A percentile compares a stretch with the other conserved stretches of the same genome.
Conservation (phyloP, 2,329 filamentous ascomycete genomes). For the Fusarium ambrosium region DNA sequence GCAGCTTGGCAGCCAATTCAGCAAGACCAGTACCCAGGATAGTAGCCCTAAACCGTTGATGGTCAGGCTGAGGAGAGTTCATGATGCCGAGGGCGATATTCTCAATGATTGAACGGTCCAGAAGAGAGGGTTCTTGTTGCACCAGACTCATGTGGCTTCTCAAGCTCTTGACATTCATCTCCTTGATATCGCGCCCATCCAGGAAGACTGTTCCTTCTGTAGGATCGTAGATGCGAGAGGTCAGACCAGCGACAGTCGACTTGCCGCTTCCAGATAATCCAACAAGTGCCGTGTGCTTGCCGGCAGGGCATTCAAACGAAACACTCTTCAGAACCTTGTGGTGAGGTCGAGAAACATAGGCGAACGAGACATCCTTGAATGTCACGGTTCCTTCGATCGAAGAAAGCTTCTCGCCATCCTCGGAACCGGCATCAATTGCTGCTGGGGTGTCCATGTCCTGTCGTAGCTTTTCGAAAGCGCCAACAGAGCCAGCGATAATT, state of each 20-base stretch:
- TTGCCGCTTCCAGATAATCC: slow-evolving; percentile 71
- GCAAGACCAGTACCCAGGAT: slow-evolving; percentile 65
- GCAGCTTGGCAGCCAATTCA: slow-evolving; percentile 65
- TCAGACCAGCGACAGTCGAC: slow-evolving; percentile 67
- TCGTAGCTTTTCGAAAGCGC: slow-evolving; percentile 69
- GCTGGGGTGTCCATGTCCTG: slow-evolving; percentile 68
- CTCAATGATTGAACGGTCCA: slow-evolving; percentile 62
- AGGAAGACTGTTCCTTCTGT: slow-evolving; percentile 61
- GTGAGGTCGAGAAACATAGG: slow-evolving; percentile 60
- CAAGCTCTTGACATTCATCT: slow-evolving; percentile 61
- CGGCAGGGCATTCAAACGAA: slow-evolving; percentile 62
- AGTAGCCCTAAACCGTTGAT: slow-evolving; percentile 57
- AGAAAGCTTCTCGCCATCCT: slow-evolving; percentile 57
- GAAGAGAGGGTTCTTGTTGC: slow-evolving; percentile 60
- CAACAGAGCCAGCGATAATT: slow-evolving; percentile 69
- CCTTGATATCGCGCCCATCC: slow-evolving; percentile 62
- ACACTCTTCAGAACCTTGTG: slow-evolving; percentile 59
- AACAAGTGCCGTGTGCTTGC: slow-evolving; percentile 68
- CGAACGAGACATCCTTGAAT: slow-evolving; percentile 60
- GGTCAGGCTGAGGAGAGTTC: slow-evolving; percentile 57
- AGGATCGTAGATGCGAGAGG: slow-evolving; percentile 71
- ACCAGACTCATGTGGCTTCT: slow-evolving; percentile 60
- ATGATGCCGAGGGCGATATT: slow-evolving; percentile 66
- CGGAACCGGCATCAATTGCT: slow-evolving; percentile 58
- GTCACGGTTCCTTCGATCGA: slow-evolving; percentile 55